These are phyloP conservation scores for Penium margaritaceum DNA, from an alignment of 139 green algal species.

Conservation along the genomic window DNA sequence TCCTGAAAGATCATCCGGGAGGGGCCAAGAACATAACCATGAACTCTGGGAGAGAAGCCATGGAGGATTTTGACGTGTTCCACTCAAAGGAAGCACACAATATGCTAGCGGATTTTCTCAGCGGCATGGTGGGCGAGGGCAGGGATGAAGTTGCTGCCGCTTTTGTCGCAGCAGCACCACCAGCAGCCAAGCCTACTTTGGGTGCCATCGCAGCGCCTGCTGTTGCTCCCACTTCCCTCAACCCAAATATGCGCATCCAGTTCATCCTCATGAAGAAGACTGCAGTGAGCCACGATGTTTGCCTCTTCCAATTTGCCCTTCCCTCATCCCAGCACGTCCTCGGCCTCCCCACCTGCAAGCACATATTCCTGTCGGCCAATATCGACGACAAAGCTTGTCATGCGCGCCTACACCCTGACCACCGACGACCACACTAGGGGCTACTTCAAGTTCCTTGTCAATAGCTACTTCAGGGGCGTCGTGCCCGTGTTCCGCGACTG, in stretches of 20 bases:
- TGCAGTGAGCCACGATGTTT: slow-evolving; percentile 73
- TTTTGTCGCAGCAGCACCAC: too few relatives aligned
- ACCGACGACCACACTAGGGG: slow-evolving; percentile 48
- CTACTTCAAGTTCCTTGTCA: slow-evolving; percentile 90
- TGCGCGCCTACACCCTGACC: slow-evolving; percentile 89
- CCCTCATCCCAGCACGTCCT: slow-evolving; percentile 71
- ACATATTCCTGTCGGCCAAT: slow-evolving; percentile 72
- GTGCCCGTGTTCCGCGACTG: slow-evolving; percentile 78
- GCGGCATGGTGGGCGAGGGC: slow-evolving; percentile 29
- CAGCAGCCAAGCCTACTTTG: too few relatives aligned
- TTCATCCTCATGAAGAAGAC: slow-evolving; percentile 71
- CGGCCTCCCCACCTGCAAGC: slow-evolving; percentile 81
- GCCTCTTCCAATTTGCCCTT: slow-evolving; percentile 83
- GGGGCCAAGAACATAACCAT: slow-evolving; percentile 48
- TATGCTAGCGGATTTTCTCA: slow-evolving; percentile 46
- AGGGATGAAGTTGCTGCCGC: not conserved
- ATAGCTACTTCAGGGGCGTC: slow-evolving; percentile 63
- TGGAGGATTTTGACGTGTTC: slow-evolving; percentile 53
- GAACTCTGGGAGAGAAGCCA: slow-evolving; percentile 48
- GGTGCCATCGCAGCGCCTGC: too few relatives aligned
- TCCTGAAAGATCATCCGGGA: slow-evolving; percentile 50
- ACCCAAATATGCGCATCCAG: slow-evolving; percentile 65
- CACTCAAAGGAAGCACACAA: slow-evolving; percentile 35
- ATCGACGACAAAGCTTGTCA: slow-evolving; percentile 73
- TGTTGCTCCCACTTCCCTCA: slow-evolving; percentile 65